phyloP scores from a whole-genome alignment of 106 monocot genomes.

The Iris macrosiphon region DNA sequence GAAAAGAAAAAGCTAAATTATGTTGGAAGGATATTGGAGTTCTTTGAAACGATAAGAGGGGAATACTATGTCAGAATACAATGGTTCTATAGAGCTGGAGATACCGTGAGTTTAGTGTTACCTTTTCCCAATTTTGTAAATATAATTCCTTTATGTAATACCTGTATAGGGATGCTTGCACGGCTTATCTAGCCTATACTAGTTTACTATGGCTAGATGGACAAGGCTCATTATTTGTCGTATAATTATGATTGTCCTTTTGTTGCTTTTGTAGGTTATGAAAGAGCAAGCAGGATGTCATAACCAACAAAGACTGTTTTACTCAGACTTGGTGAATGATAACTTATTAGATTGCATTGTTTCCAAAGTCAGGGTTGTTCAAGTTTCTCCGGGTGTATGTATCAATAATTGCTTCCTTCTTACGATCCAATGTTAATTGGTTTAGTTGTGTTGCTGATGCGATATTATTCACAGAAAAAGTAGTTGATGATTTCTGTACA shows the following conservation, averaged over 20 bases:
- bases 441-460: neutral
- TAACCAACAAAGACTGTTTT: conserved; percentile 70
- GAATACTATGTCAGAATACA: conserved; percentile 60
- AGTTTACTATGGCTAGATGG: too few relatives aligned
- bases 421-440: neutral
- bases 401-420: conserved; percentile 3
- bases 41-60: conserved; percentile 59
- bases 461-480: too few relatives aligned
- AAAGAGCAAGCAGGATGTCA: conserved; percentile 49
- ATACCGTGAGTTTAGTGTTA: conserved; percentile 74
- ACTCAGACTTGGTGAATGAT: conserved; percentile 73
- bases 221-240: conserved; percentile 1
- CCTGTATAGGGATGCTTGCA: too few relatives aligned
- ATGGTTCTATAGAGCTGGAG: conserved; percentile 81
- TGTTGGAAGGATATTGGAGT: conserved; percentile 77
- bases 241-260: conserved; percentile 7
- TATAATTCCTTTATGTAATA: too few relatives aligned
- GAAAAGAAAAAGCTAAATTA: conserved; percentile 53
- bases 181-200: too few relatives aligned
- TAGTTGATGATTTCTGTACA: neutral
- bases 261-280: conserved; percentile 46
- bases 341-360: conserved; percentile 78
- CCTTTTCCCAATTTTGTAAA: too few relatives aligned
- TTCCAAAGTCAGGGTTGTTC: conserved; percentile 56
- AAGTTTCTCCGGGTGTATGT: conserved; percentile 49